Percentiles rank a stretch among this genome's conserved stretches.
Conservation (phyloP, 441 rosid genomes). For the Croton setiger region DNA sequence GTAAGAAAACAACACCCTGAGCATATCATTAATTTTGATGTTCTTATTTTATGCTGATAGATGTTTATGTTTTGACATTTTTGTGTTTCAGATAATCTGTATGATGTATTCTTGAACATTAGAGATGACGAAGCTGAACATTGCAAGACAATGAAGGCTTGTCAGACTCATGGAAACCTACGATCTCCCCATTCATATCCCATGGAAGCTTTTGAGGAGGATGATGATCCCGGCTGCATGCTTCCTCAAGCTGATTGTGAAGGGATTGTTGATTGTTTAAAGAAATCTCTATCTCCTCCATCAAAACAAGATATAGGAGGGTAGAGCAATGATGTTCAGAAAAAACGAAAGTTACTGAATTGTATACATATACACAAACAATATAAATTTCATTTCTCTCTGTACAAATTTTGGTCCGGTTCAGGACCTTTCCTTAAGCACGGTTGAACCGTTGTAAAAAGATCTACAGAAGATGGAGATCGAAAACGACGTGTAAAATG, state of each 20-base stretch:
- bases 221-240: conserved; percentile 38
- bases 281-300: conserved; percentile 50
- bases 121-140: conserved; percentile 98
- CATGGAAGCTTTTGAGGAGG: conserved; percentile 42
- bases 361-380: conserved; percentile 23
- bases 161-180: conserved; percentile 80
- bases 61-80: conserved; percentile 5
- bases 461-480: no score
- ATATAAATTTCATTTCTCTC: no score
- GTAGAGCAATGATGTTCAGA: neutral
- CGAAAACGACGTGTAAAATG: no score
- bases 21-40: neutral
- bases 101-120: conserved; percentile 80
- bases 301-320: conserved; percentile 13
- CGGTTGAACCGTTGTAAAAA: no score
- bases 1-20: conserved; percentile 26
- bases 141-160: conserved; percentile 90
- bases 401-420: no score
- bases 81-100: conserved; percentile 56
- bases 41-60: neutral
- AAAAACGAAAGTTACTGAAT: conserved; percentile 3
- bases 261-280: conserved; percentile 80
- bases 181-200: conserved; percentile 73
- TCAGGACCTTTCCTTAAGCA: no score
- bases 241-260: conserved; percentile 61